A percentile compares a stretch with the other conserved stretches of the same genome.
Conservation (phyloP, 2,329 filamentous ascomycete species). For the Fusarium ramigenum region DNA sequence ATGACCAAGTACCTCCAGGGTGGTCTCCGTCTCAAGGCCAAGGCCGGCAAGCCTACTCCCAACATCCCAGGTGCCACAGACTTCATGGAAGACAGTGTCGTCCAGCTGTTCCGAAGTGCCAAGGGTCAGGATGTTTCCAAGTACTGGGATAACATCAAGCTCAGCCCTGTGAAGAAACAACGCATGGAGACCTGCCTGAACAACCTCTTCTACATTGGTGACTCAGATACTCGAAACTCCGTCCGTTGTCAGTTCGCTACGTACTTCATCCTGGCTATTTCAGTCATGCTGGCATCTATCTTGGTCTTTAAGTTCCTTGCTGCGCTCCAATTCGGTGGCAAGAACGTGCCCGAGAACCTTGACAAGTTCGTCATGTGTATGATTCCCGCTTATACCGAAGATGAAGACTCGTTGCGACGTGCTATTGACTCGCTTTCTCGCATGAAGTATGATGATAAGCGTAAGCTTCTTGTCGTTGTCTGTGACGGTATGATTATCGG, state of each 20-base stretch:
- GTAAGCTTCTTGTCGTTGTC: slow-evolving; percentile 90
- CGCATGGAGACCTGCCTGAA: slow-evolving; percentile 87
- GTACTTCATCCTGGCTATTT: slow-evolving; percentile 89
- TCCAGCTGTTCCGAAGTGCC: slow-evolving; percentile 78
- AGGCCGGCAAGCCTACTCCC: slow-evolving; percentile 60
- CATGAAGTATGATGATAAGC: slow-evolving; percentile 98
- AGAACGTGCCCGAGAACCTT: slow-evolving; percentile 92
- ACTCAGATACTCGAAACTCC: slow-evolving; percentile 91
- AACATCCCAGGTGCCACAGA: slow-evolving; percentile 65
- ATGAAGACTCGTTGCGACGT: slow-evolving; percentile 95
- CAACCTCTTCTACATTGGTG: slow-evolving; percentile 93
- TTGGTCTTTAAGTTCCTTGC: slow-evolving; percentile 98
- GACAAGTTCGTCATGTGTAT: slow-evolving; percentile 99
- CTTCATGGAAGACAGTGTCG: slow-evolving; percentile 83
- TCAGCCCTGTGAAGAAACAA: slow-evolving; percentile 65
- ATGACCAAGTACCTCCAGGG: slow-evolving; percentile 83
- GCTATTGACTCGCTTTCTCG: slow-evolving; percentile 95
- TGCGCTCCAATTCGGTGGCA: slow-evolving; percentile 90
- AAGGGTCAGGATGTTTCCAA: slow-evolving; percentile 84
- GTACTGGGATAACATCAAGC: slow-evolving; percentile 77
- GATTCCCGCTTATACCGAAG: slow-evolving; percentile 97
- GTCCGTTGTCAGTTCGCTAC: slow-evolving; percentile 84
- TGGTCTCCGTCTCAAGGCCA: slow-evolving; percentile 72
- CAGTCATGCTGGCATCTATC: slow-evolving; percentile 79
- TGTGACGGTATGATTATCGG: slow-evolving; percentile 99